Conservation (phyloP, 1,284 basidiomycete species). For the Ganoderma resinaceum region DNA sequence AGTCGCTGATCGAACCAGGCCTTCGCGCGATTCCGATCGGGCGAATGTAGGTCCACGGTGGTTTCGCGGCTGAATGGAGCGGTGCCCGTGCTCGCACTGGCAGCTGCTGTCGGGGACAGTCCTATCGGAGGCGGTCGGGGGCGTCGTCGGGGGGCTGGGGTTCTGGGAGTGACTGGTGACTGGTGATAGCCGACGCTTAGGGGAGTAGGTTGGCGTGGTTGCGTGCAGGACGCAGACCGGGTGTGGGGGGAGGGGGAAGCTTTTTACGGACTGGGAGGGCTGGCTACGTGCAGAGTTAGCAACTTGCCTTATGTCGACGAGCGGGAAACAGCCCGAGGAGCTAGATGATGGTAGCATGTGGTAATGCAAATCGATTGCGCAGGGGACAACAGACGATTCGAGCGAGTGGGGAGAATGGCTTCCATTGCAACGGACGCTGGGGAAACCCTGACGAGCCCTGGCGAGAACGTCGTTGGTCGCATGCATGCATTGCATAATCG, state of each 20-base stretch:
- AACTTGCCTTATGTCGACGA: constrained; percentile 9
- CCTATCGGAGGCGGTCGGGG: neutral
- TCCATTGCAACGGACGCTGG: neutral
- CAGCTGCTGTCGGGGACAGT: neutral
- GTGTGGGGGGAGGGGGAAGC: constrained; percentile 9
- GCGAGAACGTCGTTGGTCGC: neutral
- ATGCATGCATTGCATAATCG: too few relatives aligned
- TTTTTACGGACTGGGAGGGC: constrained; percentile 23
- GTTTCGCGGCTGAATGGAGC: constrained; percentile 1
- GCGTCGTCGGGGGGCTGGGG: neutral
- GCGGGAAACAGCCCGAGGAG: constrained; percentile 2
- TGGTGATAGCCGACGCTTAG: neutral
- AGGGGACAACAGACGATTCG: constrained; percentile 2
- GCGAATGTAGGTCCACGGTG: constrained; percentile 31
- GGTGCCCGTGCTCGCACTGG: neutral
- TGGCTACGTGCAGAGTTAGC: neutral
- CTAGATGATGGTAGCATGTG: constrained; percentile 27
- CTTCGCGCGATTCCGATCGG: constrained; percentile 30
- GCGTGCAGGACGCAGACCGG: constrained; percentile 4
- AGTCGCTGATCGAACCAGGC: constrained; percentile 23
- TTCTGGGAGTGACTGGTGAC: neutral
- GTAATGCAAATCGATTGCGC: constrained; percentile 24
- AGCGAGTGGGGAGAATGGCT: constrained; percentile 11
- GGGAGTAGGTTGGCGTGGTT: constrained; percentile 1
- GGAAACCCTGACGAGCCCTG: neutral